Base-by-base conservation (phyloP, 768 basidiomycete species). In the Lentinula sp. region DNA sequence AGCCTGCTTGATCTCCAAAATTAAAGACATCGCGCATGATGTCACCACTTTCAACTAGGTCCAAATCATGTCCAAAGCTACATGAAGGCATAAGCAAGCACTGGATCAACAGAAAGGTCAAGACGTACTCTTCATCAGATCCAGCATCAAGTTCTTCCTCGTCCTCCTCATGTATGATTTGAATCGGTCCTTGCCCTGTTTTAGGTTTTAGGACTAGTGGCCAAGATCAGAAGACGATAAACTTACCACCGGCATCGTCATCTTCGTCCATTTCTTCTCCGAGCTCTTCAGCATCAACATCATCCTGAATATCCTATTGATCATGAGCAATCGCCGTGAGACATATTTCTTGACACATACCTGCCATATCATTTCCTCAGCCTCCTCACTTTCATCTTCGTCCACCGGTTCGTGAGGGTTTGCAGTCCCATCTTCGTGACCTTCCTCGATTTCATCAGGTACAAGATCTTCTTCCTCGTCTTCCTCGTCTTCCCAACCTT, bases 401-500 rank as follows among this genome's bases (percentile, higher is more conserved):
- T 80, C 55, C 18, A 56, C 40, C 6, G 55, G 55, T 21, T n/a
- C 74, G 40, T 75, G 75, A 13, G 72, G 73, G 37, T 74, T 74
- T 3, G 74, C 79, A 15, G 79, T 80, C 7, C 78, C 80, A 1
- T 80, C 80, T 32, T 85, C 83, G 1, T 79, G 76, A 60, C 76
- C 76, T 62, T 81, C 80, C 31, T 80, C 79, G 18, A 75, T 76
- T 6, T 75, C 76, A 32, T 78, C 77, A 45, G 70, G 73, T 5
- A 75, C 78, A 4, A 76, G 70, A 51, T 76, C 81, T 54, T 86
- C 89, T 45, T 86, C 87, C 37, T 87, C 86, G 0, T 86, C 87
- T 34, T 86, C 87, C 32, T 75, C 83, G 50, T 85, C 83, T 56
- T 81, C 84, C 84, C 90, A 92, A 35, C 71, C 81, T 60, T 84